Conservation (phyloP, 805 yeast species). For the Priceomyces melissophilus region DNA sequence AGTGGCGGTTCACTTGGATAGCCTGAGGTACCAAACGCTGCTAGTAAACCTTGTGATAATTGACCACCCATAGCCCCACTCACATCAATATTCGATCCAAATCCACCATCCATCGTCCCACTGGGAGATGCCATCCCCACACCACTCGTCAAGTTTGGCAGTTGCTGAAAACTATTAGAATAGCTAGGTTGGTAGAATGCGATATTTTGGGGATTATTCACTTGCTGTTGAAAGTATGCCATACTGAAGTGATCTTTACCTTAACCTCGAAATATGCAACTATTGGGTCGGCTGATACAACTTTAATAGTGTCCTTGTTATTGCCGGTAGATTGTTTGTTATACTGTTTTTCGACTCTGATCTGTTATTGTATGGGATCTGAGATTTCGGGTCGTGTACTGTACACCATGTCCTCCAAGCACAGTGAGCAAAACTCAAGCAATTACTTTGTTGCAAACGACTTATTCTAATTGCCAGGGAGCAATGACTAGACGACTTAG, state of each 20-base stretch:
- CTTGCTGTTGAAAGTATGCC: conserved; percentile 41
- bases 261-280: too few species aligned
- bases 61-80: conserved; percentile 45
- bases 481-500: too few species aligned
- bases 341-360: too few species aligned
- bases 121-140: conserved; percentile 13
- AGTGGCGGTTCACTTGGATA: conserved; percentile 94
- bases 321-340: too few species aligned
- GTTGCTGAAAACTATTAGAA: conserved; percentile 20
- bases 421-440: too few species aligned
- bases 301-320: too few species aligned
- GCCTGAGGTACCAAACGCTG: conserved; percentile 91
- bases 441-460: too few species aligned
- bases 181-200: conserved; percentile 43
- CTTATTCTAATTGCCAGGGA: too few species aligned
- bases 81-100: conserved; percentile 34
- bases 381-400: too few species aligned
- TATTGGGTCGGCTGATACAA: too few species aligned
- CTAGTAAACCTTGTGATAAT: conserved; percentile 72
- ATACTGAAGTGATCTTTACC: conserved; percentile 11
- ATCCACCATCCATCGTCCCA: conserved; percentile 40
- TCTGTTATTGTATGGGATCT: too few species aligned
- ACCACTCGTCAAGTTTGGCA: conserved; percentile 12
- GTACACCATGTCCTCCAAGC: too few species aligned
- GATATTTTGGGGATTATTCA: conserved; percentile 32